A percentile compares a stretch with the other conserved stretches of the same genome.
phyloP scores from a whole-genome alignment of 495 filamentous ascomycete species.

The Cairneyella variabilis region DNA sequence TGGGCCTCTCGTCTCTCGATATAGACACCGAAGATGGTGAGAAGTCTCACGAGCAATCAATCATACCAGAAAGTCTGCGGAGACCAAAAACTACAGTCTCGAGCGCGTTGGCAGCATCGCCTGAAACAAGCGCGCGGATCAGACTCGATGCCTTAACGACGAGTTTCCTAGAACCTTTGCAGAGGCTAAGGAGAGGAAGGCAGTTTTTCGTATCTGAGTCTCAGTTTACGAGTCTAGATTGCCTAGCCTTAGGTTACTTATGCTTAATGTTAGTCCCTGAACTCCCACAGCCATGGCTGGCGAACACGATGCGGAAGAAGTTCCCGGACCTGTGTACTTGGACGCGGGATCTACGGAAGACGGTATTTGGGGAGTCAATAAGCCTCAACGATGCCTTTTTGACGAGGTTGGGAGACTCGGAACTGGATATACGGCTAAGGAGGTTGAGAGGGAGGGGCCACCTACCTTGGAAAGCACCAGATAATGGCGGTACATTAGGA shows the following conservation, averaged over 20 bases:
- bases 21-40: constrained; percentile 41
- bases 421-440: constrained; percentile 1
- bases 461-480: constrained; percentile 23
- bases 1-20: constrained; percentile 66
- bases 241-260: constrained; percentile 73
- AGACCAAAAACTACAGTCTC: constrained; percentile 27
- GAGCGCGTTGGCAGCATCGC: constrained; percentile 32
- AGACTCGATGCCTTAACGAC: constrained; percentile 63
- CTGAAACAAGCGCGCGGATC: constrained; percentile 56
- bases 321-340: constrained; percentile 53
- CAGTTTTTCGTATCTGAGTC: constrained; percentile 40
- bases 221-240: constrained; percentile 64
- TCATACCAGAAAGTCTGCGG: constrained; percentile 27
- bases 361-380: constrained; percentile 35
- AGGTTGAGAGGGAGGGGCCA: constrained; percentile 1
- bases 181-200: constrained; percentile 53
- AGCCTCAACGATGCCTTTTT: constrained; percentile 19
- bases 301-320: constrained; percentile 53
- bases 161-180: constrained; percentile 66
- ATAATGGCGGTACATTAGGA: constrained; percentile 15
- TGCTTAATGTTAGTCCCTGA: constrained; percentile 66
- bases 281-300: constrained; percentile 69
- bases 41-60: constrained; percentile 17
- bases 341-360: constrained; percentile 40
- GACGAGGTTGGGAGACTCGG: not conserved